Evolutionary conservation across 768 basidiomycete genomes (phyloP), one percentile per base, ranked within the genome.

Genomic region (Amanita polypyramis): DNA sequence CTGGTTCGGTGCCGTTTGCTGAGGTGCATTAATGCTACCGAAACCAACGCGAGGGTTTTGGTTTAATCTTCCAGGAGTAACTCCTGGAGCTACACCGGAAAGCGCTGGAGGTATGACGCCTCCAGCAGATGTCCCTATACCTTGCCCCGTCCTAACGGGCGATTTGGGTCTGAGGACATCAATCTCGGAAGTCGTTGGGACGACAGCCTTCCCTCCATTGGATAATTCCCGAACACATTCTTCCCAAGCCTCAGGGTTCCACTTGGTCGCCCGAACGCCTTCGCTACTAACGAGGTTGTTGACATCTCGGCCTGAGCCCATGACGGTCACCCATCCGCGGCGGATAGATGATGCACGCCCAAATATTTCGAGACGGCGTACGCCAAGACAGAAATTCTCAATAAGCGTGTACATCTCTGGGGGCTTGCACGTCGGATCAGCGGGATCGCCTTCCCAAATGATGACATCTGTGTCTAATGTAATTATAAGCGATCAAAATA

Each of bases 351-450:
- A 76, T 0, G 76, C 72, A 2, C 79, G 77, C 0, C 88, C 91
- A 54, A 93, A 97, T 10, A 99, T 66, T 60, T 98, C 92, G 11
- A 99, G 78, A 2, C 96, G 79, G 12, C 95, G 82, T 0, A 85
- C 76, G 4, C 94, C 96, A 43, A 96, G 82, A 60, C 94, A 98
- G 62, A 99, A 98, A 63, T 95, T 97, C 65, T 99, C 96, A 60
- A 98, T 86, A 35, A 99, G 76, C 4, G 85, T 83, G 67, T 97
- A 94, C 72, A 93, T 87, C 62, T 98, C 95, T 14, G 94, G 92
- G 0, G 96, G 96, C 65, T 91, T 91, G 37, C 80, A 77, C 2
- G 78, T 82, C 2, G 89, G 87, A 63, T 95, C 92, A 3, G 72
- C 63, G 5, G 80, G 69, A 55, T 94, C 90, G n/a, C 90, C 86